A percentile compares a stretch with the other conserved stretches of the same genome.
phyloP scores from a whole-genome alignment of 2,329 filamentous ascomycete species.

The Alternaria viburni region DNA sequence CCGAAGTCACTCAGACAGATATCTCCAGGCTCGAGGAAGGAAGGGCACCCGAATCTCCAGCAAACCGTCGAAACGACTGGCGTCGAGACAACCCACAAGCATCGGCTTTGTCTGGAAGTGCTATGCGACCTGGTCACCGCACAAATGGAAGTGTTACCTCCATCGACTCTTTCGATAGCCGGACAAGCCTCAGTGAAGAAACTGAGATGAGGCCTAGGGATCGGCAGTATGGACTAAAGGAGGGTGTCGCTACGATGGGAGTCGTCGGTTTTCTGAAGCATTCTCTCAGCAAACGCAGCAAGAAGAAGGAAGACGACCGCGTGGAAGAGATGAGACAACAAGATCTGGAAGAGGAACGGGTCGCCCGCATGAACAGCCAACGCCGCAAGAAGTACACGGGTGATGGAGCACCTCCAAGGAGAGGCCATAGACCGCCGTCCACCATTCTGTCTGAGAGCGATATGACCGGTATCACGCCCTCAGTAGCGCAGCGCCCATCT shows the following conservation, averaged over 20 bases:
- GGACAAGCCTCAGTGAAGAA: slow-evolving; percentile 47
- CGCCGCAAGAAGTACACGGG: slow-evolving; percentile 70
- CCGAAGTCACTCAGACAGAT: slow-evolving; percentile 56
- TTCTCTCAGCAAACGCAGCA: slow-evolving; percentile 60
- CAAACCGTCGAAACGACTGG: slow-evolving; percentile 42
- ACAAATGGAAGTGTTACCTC: slow-evolving; percentile 46
- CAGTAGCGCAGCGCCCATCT: slow-evolving; percentile 45
- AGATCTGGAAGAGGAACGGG: slow-evolving; percentile 59
- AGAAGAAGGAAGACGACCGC: slow-evolving; percentile 64
- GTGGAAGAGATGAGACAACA: slow-evolving; percentile 61
- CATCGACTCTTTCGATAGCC: slow-evolving; percentile 50
- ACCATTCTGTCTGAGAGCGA: slow-evolving; percentile 54
- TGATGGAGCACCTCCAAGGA: slow-evolving; percentile 60
- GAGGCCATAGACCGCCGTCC: slow-evolving; percentile 38
- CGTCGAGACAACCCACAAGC: slow-evolving; percentile 46
- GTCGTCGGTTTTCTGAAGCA: slow-evolving; percentile 51
- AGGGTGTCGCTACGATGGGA: slow-evolving; percentile 57
- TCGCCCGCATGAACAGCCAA: slow-evolving; percentile 60
- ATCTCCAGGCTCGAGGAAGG: slow-evolving; percentile 61
- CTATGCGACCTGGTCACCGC: slow-evolving; percentile 37
- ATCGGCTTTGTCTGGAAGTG: slow-evolving; percentile 56
- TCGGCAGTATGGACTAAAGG: slow-evolving; percentile 47
- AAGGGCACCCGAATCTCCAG: slow-evolving; percentile 56
- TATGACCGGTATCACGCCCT: slow-evolving; percentile 53
- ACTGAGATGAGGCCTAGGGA: slow-evolving; percentile 25